Evolutionary conservation across 1,284 basidiomycete genomes (phyloP).

Genomic region (Ceraceosorus bombacis): DNA sequence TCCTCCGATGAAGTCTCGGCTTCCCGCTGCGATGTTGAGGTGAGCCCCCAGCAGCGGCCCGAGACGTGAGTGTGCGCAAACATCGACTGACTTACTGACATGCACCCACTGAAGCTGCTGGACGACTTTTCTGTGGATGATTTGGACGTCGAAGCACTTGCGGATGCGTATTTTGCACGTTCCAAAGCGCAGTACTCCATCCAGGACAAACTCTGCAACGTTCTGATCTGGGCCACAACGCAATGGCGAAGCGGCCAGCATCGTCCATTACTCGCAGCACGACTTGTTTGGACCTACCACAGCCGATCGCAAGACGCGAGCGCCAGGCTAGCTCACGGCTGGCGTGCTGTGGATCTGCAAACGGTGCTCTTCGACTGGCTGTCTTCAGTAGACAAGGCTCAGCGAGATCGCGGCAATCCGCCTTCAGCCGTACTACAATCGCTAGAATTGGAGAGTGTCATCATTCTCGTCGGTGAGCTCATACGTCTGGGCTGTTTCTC

Average conservation of each 20-base stretch:
- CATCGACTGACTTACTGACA: no score
- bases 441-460: conserved; percentile 54
- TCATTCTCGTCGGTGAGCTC: conserved; percentile 70
- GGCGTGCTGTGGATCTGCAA: conserved; percentile 45
- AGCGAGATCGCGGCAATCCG: not conserved
- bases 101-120: not conserved
- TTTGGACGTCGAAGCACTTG: not conserved
- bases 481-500: conserved; percentile 69
- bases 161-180: conserved; percentile 54
- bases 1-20: no score
- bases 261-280: conserved; percentile 65
- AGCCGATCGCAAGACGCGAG: not conserved
- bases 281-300: not conserved
- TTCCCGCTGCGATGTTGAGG: no score
- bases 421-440: not conserved
- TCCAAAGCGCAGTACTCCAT: conserved; percentile 47
- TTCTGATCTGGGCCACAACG: conserved; percentile 10
- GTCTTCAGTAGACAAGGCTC: conserved; percentile 45
- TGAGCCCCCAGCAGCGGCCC: no score
- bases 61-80: no score
- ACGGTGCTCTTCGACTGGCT: conserved; percentile 70
- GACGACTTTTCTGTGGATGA: not conserved
- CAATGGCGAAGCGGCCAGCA: conserved; percentile 4
- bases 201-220: conserved; percentile 57
- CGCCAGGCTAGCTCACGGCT: not conserved